Percentiles rank a stretch among this genome's conserved stretches.
These are phyloP conservation scores for Shiraia sp. DNA, from an alignment of 2,329 filamentous ascomycete species.

Conservation along the genomic window DNA sequence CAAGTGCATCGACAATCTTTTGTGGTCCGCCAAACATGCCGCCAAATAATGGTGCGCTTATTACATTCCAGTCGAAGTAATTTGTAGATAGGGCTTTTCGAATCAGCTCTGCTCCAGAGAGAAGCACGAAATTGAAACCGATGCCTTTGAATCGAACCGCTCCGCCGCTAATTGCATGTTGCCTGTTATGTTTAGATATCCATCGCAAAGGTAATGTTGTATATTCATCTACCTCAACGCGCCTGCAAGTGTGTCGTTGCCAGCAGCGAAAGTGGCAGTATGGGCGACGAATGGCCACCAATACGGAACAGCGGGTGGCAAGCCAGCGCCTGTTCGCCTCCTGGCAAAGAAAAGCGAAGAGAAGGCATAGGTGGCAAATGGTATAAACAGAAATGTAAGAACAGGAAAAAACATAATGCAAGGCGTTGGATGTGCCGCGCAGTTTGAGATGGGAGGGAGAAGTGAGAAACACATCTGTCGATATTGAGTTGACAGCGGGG, in stretches of 20 bases:
- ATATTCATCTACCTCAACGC: neutral
- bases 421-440: too few species aligned
- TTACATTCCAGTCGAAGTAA: conserved; percentile 6
- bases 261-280: neutral
- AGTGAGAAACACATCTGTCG: too few species aligned
- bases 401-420: neutral
- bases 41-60: conserved; percentile 4
- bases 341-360: neutral
- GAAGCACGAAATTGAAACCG: conserved; percentile 9
- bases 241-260: neutral
- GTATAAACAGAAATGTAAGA: neutral
- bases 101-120: conserved; percentile 6
- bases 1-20: conserved; percentile 1
- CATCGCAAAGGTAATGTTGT: neutral
- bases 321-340: neutral
- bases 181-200: neutral
- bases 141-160: conserved; percentile 8
- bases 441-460: too few species aligned
- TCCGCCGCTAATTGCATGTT: neutral
- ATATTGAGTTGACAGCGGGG: too few species aligned
- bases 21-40: conserved; percentile 3
- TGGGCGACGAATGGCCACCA: neutral
- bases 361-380: neutral
- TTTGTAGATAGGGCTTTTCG: conserved; percentile 5
- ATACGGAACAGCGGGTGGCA: neutral